Evolutionary conservation across 1,284 basidiomycete species (phyloP).

Genomic region (Lentinula novae-zelandiae): DNA sequence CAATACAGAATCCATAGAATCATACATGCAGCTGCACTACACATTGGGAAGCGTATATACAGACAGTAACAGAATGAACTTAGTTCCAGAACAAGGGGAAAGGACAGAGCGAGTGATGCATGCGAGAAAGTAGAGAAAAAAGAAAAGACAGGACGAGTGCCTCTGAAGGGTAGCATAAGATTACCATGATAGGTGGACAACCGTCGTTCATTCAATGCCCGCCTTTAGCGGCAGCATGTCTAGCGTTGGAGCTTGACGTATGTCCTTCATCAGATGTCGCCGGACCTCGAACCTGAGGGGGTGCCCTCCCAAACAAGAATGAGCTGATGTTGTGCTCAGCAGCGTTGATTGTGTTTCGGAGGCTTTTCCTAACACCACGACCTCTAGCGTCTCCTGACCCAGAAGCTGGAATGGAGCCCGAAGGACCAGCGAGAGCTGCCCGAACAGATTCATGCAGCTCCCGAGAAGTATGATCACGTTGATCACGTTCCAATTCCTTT

Average conservation of each 20-base stretch:
- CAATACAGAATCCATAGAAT: neutral
- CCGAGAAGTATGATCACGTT: neutral
- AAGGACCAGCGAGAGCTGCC: conserved; percentile 30
- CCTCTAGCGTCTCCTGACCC: conserved; percentile 32
- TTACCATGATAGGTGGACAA: neutral
- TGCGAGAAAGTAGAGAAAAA: neutral
- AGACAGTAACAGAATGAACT: neutral
- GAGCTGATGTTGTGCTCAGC: conserved; percentile 66
- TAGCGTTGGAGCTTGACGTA: conserved; percentile 11
- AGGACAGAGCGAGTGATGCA: neutral
- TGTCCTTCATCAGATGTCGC: conserved; percentile 7
- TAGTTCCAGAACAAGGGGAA: neutral
- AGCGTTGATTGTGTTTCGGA: conserved; percentile 61
- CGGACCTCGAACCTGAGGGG: conserved; percentile 1
- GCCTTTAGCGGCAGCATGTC: neutral
- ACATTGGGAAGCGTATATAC: neutral
- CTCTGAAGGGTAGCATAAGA: neutral
- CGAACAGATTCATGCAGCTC: conserved; percentile 43
- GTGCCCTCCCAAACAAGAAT: conserved; percentile 53
- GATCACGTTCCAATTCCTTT: neutral
- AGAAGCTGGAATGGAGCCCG: neutral
- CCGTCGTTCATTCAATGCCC: neutral
- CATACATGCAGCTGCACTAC: neutral
- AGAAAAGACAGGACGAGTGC: neutral
- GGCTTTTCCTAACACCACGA: conserved; percentile 57